A percentile compares a stretch with the other conserved stretches of the same genome.
Evolutionary conservation across 805 yeast genomes (phyloP).

Genomic region (Candida mattraensis): DNA sequence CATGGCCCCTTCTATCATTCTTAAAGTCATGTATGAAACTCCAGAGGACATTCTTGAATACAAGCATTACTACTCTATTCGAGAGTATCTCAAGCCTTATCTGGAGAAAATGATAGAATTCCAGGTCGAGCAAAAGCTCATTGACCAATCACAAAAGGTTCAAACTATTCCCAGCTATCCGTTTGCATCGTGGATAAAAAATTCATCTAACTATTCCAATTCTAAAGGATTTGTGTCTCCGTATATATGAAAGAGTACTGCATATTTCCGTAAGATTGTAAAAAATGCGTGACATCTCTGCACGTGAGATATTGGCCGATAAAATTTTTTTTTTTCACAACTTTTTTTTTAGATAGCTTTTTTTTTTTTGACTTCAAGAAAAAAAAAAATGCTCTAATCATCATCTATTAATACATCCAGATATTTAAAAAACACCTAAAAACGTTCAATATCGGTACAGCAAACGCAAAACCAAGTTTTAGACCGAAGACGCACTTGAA

Average conservation of each 20-base stretch:
- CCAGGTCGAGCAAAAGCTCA: slow-evolving; percentile 41
- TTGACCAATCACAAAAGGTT: slow-evolving; percentile 30
- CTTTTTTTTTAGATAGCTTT: slow-evolving; percentile 4
- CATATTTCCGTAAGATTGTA: too few species aligned
- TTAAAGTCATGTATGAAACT: slow-evolving; percentile 45
- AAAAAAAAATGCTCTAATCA: slow-evolving; percentile 4
- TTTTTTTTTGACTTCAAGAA: slow-evolving; percentile 6
- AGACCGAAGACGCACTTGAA: too few species aligned
- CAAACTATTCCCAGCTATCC: slow-evolving; percentile 24
- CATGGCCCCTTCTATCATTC: slow-evolving; percentile 41
- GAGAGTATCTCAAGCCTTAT: slow-evolving; percentile 43
- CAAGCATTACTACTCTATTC: slow-evolving; percentile 41
- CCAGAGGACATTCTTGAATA: slow-evolving; percentile 47
- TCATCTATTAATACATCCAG: too few species aligned
- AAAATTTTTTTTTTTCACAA: slow-evolving; percentile 8
- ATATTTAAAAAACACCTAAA: background rate
- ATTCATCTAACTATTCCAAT: slow-evolving; percentile 4
- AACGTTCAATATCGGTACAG: too few species aligned
- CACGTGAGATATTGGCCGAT: slow-evolving; percentile 8
- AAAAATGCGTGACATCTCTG: slow-evolving; percentile 5
- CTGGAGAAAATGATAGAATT: slow-evolving; percentile 40
- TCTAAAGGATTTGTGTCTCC: slow-evolving; percentile 12
- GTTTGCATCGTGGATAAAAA: slow-evolving; percentile 25
- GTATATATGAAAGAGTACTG: background rate
- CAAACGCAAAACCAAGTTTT: too few species aligned